phyloP scores from a whole-genome alignment of 2,329 filamentous ascomycete genomes.

The Neurospora sp. region DNA sequence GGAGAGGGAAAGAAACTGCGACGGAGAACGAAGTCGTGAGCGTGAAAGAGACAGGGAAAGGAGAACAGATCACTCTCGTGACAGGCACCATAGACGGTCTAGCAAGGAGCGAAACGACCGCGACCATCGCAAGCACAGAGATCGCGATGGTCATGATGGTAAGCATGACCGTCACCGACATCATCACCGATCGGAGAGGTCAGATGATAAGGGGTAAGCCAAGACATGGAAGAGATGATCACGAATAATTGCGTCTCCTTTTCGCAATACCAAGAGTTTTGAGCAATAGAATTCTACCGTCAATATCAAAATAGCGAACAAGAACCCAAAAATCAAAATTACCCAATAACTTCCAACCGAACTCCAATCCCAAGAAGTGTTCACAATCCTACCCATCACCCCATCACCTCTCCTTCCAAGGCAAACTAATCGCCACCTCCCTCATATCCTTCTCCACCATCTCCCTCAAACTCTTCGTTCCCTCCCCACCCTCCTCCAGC shows the following conservation, averaged over 20 bases:
- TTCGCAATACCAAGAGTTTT: too few species aligned
- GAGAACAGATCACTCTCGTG: background rate
- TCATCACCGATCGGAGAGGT: background rate
- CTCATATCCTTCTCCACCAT: constrained; percentile 39
- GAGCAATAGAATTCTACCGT: background rate
- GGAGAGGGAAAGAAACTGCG: background rate
- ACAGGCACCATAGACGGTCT: background rate
- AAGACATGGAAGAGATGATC: background rate
- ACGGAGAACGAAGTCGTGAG: background rate
- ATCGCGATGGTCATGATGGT: background rate
- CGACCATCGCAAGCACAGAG: background rate
- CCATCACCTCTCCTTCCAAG: constrained; percentile 31
- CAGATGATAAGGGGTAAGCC: background rate
- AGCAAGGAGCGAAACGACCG: background rate
- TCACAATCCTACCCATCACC: background rate
- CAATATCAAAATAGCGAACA: background rate
- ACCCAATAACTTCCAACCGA: background rate
- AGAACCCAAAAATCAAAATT: background rate
- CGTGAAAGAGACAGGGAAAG: background rate
- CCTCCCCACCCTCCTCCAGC: constrained; percentile 18
- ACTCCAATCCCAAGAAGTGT: background rate
- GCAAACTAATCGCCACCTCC: constrained; percentile 40
- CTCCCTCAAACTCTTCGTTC: constrained; percentile 41
- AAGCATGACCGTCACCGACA: background rate
- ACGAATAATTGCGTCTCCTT: background rate